Evolutionary conservation across 352 stramenopile species (phyloP).

Genomic region (Pythium volutum): DNA sequence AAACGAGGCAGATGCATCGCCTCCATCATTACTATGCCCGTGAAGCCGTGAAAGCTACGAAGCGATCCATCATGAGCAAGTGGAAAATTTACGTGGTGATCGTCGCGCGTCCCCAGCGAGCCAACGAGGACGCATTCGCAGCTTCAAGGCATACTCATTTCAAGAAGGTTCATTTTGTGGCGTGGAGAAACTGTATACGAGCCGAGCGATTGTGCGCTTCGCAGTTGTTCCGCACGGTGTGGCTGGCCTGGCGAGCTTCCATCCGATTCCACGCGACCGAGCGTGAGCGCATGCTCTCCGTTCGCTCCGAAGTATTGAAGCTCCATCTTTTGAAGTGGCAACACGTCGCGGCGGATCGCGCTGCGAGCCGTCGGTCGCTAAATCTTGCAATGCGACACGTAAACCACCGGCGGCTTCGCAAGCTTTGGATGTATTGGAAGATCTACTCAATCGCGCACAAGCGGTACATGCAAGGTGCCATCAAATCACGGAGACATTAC

Average conservation of each 20-base stretch:
- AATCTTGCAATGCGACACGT: slow-evolving; percentile 58
- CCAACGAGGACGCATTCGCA: not conserved
- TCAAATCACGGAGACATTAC: slow-evolving; percentile 77
- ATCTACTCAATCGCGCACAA: slow-evolving; percentile 61
- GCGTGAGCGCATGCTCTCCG: not conserved
- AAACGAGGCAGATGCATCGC: slow-evolving; percentile 6
- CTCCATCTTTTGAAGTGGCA: slow-evolving; percentile 45
- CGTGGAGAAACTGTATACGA: slow-evolving; percentile 1
- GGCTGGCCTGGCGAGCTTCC: not conserved
- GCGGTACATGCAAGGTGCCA: slow-evolving; percentile 66
- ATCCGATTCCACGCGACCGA: not conserved
- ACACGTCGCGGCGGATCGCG: slow-evolving; percentile 30
- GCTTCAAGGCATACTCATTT: not conserved
- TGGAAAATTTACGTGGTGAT: slow-evolving; percentile 54
- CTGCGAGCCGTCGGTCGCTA: slow-evolving; percentile 39
- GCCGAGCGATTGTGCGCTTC: not conserved
- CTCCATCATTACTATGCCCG: slow-evolving; percentile 10
- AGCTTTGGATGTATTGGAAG: slow-evolving; percentile 80
- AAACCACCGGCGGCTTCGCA: slow-evolving; percentile 53
- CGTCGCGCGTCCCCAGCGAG: slow-evolving; percentile 26
- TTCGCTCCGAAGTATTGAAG: slow-evolving; percentile 16
- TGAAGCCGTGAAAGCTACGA: not conserved
- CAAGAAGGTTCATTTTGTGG: not conserved
- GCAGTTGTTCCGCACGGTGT: not conserved
- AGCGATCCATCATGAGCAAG: slow-evolving; percentile 4